Base-by-base conservation (phyloP, 2,329 filamentous ascomycete genomes). In the Xylaria digitata region DNA sequence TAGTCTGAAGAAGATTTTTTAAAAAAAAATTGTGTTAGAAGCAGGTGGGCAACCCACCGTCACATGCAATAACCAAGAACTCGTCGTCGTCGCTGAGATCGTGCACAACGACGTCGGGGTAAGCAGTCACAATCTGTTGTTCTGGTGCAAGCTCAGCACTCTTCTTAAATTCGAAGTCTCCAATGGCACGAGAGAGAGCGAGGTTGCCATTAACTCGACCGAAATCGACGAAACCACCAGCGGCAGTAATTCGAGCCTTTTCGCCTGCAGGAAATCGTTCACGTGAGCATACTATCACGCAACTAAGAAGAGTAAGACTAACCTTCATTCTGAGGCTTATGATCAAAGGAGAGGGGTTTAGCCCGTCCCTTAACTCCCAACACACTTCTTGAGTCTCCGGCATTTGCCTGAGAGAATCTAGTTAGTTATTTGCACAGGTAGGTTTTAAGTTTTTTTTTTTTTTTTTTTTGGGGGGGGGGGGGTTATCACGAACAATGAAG, bases 111-210 rank as follows among this genome's bases (percentile, higher is more conserved):
- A 99, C 94, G 78, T 99, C 96, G 23, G 96, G 96, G 81, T 91
- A 98, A 6, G 96, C 96, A 17, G 96, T 99, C 49, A 99, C 96
- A 72, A 99, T 98, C 81, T 99, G 96, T 78, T 97, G 93, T 83
- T 99, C 96, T n/a, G 96, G 96, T 2, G 95, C 90, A 54, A 99
- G 89, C 77, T 97, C 94, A 74, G 95, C 92, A 80, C 94, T 97
- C 87, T 98, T 98, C 87, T 99, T 99, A 87, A 99, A 99, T 80
- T 99, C 96, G 78, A 99, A 99, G 80, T 99, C 96, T 74, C 96
- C 96, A 80, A 99, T 97, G 75, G 96, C 96, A 80, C 96, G 92
- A 69, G 96, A 99, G 69, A 99, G 86, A 53, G 96, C 96, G 52
- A 99, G 89, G 81, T 99, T 99, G 79, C 96, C 96, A 80, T 99